Base-by-base conservation (phyloP, 2,329 filamentous ascomycete species). In the Nigrospora sphaerica region DNA sequence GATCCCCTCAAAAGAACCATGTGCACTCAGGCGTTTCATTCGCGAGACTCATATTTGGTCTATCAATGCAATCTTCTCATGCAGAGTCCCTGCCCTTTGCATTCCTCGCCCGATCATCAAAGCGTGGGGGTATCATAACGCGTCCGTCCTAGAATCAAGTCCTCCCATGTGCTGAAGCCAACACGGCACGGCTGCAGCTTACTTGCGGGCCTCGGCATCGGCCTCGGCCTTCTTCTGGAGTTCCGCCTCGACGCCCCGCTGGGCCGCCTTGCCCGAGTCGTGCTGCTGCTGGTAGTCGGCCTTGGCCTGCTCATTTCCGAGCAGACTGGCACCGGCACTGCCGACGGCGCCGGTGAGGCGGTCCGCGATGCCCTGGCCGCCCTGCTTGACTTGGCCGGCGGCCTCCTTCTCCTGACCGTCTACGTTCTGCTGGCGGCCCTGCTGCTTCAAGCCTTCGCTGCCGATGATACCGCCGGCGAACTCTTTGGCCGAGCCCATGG, bases 401-500 rank as follows among this genome's bases (percentile, higher is more conserved):
- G 89, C 88, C 68, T 96, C 88, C 64, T 91, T 83, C 32, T 77
- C 78, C 68, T 93, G 86, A 17, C 91, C 92, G 52, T 85, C 76
- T 32, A 79, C 72, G 61, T 95, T 95, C 72, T 96, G 90, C 57
- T 85, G 68, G 32, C 80, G 80, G 6, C 92, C 92, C 19, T 82
- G 62, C 41, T 80, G 74, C 72, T 91, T 92, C 45, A 96, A 67
- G 32, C 73, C 75, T 77, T 46, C 45, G 37, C 42, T 45, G 49
- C 91, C 92, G 23, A 92, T 54, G 6, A 92, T 57, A 16, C 83
- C 83, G 48, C 92, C 92, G 1, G 93, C 52, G 5, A 83, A 73
- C 64, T 96, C 88, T 73, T 96, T 96, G 38, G 83, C 83, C 1
- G 85, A 80, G 44, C 91, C 92, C n/a, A 91, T 61, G 6, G 89